Evolutionary conservation across 2,329 filamentous ascomycete species (phyloP).

Genomic region (Corynespora cassiicola): DNA sequence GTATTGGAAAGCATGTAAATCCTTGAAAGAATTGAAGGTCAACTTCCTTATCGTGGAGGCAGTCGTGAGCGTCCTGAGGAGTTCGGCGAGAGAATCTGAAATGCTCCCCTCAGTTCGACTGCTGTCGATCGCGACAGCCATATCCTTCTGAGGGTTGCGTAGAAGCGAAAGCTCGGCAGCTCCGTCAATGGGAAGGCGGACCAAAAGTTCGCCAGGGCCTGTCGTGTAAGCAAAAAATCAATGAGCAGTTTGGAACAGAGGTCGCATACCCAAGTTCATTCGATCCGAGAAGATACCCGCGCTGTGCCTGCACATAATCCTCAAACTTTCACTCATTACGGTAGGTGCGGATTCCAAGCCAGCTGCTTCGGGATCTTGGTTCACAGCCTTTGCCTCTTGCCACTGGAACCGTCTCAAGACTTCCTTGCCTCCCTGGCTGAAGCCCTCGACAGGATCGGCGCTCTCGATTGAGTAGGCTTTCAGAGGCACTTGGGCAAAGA

Average conservation of each 20-base stretch:
- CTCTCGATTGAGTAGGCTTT: conserved; percentile 70
- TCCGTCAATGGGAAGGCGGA: conserved; percentile 52
- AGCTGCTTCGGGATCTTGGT: conserved; percentile 65
- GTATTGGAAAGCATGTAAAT: conserved; percentile 79
- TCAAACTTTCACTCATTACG: conserved; percentile 77
- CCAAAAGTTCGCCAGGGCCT: conserved; percentile 53
- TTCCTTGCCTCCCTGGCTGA: conserved; percentile 46
- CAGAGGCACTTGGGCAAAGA: conserved; percentile 73
- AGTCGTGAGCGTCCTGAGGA: conserved; percentile 63
- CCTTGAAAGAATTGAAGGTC: conserved; percentile 49
- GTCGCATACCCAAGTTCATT: conserved; percentile 70
- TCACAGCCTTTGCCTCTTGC: conserved; percentile 75
- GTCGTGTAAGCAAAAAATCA: conserved; percentile 13
- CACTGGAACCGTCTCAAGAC: conserved; percentile 60
- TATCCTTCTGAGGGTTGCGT: conserved; percentile 76
- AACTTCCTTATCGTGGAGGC: conserved; percentile 75
- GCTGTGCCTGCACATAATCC: conserved; percentile 76
- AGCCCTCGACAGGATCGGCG: conserved; percentile 56
- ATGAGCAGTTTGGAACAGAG: background rate
- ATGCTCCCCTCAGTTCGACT: conserved; percentile 48
- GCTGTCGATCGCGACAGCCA: conserved; percentile 73
- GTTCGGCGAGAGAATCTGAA: conserved; percentile 67
- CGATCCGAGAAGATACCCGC: conserved; percentile 82
- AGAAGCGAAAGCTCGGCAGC: conserved; percentile 44
- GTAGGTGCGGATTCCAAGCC: conserved; percentile 68